Evolutionary conservation across 2,329 filamentous ascomycete genomes (phyloP).

Genomic region (Thelonectria rubi): DNA sequence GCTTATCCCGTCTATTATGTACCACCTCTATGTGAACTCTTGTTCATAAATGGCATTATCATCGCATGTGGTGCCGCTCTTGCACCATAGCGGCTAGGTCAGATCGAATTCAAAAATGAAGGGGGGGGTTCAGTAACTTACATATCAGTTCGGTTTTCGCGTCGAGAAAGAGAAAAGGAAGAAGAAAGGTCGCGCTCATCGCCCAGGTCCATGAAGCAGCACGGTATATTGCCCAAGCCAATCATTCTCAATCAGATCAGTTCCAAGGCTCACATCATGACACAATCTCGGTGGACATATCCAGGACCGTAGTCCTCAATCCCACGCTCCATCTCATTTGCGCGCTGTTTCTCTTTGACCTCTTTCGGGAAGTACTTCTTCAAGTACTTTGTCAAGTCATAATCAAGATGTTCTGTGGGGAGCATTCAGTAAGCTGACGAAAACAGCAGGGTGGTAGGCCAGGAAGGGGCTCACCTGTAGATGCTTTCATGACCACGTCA

Average conservation of each 20-base stretch:
- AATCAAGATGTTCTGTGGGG: slow-evolving; percentile 72
- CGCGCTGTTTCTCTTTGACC: slow-evolving; percentile 71
- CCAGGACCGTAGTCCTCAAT: slow-evolving; percentile 75
- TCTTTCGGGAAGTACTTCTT: slow-evolving; percentile 80
- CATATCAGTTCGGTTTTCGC: slow-evolving; percentile 5
- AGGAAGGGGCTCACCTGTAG: slow-evolving; percentile 60
- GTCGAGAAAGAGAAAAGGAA: neutral
- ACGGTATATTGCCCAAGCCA: neutral
- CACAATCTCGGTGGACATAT: slow-evolving; percentile 68
- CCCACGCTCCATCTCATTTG: slow-evolving; percentile 80
- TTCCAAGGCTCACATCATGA: slow-evolving; percentile 62
- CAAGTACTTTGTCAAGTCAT: slow-evolving; percentile 72
- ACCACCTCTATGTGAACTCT: neutral
- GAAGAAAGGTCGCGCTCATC: neutral
- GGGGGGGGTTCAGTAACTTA: slow-evolving; percentile 12
- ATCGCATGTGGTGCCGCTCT: neutral
- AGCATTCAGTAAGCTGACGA: neutral
- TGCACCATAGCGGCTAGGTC: slow-evolving; percentile 8
- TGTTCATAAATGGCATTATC: neutral
- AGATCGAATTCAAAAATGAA: slow-evolving; percentile 9
- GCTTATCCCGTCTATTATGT: slow-evolving; percentile 11
- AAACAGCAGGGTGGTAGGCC: neutral
- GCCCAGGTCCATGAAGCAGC: neutral
- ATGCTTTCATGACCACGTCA: slow-evolving; percentile 75
- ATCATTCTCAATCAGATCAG: neutral